Evolutionary conservation across 495 filamentous ascomycete genomes (phyloP), one percentile per base, ranked within the genome.

Genomic region (Hypomontagnella submonticulosa): DNA sequence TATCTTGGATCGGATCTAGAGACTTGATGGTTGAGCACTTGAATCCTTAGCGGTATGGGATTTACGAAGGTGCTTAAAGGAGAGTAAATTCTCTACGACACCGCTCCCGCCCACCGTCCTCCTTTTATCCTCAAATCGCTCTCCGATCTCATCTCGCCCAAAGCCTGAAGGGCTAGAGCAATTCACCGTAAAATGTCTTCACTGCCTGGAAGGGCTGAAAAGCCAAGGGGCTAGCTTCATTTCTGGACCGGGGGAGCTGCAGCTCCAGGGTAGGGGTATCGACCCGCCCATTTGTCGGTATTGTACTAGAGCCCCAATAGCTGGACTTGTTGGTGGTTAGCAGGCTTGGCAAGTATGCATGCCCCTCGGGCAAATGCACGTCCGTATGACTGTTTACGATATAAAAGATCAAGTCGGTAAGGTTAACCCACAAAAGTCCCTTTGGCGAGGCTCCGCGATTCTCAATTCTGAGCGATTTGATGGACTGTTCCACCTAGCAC

Each of bases 341-440:
- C 27, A 30, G 33, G 7, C 42, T 63, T 30, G 20, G 34, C 27
- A 32, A 15, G 34, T 43, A 42, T 44, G 23, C 18, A 43, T 41
- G 13, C 34, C 12, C 12, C 12, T 56, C 40, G 46, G 64, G 20
- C 48, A 51, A 47, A 61, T 53, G 50, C 44, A 42, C 20, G 33
- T 16, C 56, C 52, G 63, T 60, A 57, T 67, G 64, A 61, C 53
- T 43, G 38, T 56, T 33, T 40, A 61, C 53, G 36, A 46, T 56
- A 34, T 40, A 12, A 41, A 66, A 54, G 16, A 30, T 38, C 23
- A 30, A 48, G 47, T 48, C 33, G 44, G 44, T 52, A 44, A 34
- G 15, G 11, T 57, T 27, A 30, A 44, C 43, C 7, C 36, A n/a
- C 51, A 50, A 16, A 63, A 65, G 54, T 54, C 38, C 47, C 41